Base-by-base conservation (phyloP, 805 yeast species). In the Candida railenensis region DNA sequence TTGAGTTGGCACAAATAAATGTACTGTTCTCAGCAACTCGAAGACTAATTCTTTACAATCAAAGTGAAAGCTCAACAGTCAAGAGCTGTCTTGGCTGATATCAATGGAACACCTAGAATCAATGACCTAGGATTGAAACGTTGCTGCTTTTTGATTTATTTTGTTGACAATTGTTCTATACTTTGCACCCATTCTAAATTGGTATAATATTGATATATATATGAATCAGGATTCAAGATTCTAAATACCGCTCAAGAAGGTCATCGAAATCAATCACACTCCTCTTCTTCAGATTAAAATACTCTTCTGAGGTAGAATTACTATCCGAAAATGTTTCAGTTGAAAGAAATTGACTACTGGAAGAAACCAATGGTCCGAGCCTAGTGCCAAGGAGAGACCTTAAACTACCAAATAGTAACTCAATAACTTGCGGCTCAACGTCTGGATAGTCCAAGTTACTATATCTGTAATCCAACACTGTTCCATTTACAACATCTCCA, bases 391-490 rank as follows among this genome's bases (percentile, higher is more conserved):
- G 37, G 45, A 52, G 28, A 52, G 45, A 37, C 48, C 51, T 47
- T 53, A 56, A 21, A 44, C 52, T 44, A 41, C 54, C 42, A 46
- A 40, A 37, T 49, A 56, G 18, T 25, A 43, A 15, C 41, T 44
- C 44, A 56, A 41, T n/a, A 74, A 81, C 51, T 77, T 77, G 8
- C 72, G 50, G 1, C 71, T 67, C 51, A 71, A 79, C 43, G 72
- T 67, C 46, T 71, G 62, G 53, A 68, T 59, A 56, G 67, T 81
- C 47, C 74, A 86, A 38, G 67, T 66, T 60, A 55, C 68, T 9
- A 63, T 62, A 50, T 73, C 83, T 50, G 68, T 65, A 84, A 78
- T 81, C 55, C 69, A 67, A 76, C 75, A 72, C 51, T 67, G 80
- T 37, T 71, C 80, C 58, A 67, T 73, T 22, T 69, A 66, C 50